phyloP scores from a whole-genome alignment of 768 basidiomycete species.

The Hericium alpestre region DNA sequence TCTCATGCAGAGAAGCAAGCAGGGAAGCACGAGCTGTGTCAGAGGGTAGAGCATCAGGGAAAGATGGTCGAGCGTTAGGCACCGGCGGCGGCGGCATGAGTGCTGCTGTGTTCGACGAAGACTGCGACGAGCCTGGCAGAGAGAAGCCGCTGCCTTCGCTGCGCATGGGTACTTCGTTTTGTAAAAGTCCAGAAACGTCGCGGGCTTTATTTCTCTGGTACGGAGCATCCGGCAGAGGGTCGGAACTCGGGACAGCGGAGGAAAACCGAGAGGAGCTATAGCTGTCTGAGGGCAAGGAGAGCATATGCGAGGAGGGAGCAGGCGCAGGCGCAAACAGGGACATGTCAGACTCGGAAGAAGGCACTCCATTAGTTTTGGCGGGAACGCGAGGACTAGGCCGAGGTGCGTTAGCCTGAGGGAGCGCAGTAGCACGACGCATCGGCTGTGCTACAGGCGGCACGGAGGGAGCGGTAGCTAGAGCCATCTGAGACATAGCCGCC shows the following conservation, averaged over 20 bases:
- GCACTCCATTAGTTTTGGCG: background rate
- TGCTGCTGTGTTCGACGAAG: background rate
- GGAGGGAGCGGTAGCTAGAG: background rate
- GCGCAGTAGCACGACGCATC: background rate
- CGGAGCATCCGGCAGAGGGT: background rate
- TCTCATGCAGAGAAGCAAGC: constrained; percentile 32
- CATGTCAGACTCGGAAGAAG: constrained; percentile 2
- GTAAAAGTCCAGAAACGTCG: background rate
- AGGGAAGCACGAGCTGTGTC: constrained; percentile 15
- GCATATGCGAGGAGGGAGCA: background rate
- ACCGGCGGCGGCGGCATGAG: background rate
- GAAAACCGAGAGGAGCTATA: background rate
- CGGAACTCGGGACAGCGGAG: background rate
- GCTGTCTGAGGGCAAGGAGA: background rate
- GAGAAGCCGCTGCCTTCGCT: background rate
- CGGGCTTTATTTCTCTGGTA: background rate
- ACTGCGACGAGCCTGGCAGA: constrained; percentile 7
- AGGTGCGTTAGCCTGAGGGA: background rate
- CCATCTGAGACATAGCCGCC: background rate
- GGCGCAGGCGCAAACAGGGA: constrained; percentile 1
- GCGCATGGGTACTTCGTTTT: background rate
- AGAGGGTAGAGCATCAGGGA: constrained; percentile 6
- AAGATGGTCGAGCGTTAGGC: background rate
- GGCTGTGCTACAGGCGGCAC: background rate
- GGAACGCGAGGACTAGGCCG: background rate